Evolutionary conservation across 352 stramenopile genomes (phyloP), one percentile per base, ranked within the genome.

Genomic region (Globisporangium paroecandrum): DNA sequence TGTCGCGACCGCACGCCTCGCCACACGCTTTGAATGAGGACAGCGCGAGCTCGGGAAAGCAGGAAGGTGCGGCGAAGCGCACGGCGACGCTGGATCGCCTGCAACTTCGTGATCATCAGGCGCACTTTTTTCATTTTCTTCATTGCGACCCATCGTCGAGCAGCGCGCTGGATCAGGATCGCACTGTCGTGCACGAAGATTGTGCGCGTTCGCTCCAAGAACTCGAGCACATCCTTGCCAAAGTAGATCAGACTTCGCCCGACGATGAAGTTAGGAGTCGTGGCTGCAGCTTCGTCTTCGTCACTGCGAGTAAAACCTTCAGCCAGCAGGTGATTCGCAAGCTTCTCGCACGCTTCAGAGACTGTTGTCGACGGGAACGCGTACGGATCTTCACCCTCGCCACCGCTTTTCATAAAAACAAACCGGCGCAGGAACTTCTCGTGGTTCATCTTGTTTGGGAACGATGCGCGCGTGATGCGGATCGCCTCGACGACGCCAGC

Each of bases 391-490:
- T 51, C 46, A 13, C 47, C 57, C n/a, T 27, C 51, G 54, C 62
- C 77, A 13, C 68, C 76, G 49, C 74, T 78, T 65, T 77, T 83
- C 74, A 95, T 81, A 58, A 93, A 74, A 27, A 94, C 84, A 68
- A 96, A 96, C 22, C 88, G 83, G 27, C 82, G 80, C 4, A 96
- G 68, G 64, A 94, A 96, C 54, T 90, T 90, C 64, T 97, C 77
- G 75, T 99, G 97, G 29, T 80, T 80, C 71, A 99, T 89, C 59
- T 99, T 98, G 83, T 97, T 97, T 3, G 91, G 91, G 69, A 97
- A 97, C 1, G 91, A 87, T 1, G 89, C 84, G 24, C 91, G 83
- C 54, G 87, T 95, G 64, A 97, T 97, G 25, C 91, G 88, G 57
- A 97, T 97, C 1, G 91, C 91, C 75, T 97, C 89, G 38, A 97